Conservation (phyloP, 805 yeast species). For the Yarrowia sp. region DNA sequence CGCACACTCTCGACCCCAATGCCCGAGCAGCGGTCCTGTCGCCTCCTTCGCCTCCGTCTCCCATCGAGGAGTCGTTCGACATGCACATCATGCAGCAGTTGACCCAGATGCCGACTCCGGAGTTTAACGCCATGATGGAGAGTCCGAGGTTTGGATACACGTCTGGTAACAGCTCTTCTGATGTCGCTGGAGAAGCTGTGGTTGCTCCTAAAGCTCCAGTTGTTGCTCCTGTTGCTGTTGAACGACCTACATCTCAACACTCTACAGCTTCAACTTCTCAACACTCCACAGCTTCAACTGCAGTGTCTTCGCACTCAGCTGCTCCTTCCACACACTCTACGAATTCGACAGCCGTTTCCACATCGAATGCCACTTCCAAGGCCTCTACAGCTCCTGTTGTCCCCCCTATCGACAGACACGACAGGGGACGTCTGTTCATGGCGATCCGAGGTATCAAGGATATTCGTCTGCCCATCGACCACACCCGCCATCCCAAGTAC, state of each 20-base stretch:
- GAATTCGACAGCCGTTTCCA: not conserved
- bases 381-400: not conserved
- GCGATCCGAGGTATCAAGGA: constrained; percentile 45
- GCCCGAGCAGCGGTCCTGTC: constrained; percentile 12
- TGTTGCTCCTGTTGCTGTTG: not conserved
- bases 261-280: not conserved
- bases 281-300: not conserved
- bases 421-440: constrained; percentile 45
- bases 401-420: constrained; percentile 36
- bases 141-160: not conserved
- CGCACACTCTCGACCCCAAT: constrained; percentile 24
- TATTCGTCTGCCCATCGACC: constrained; percentile 56
- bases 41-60: constrained; percentile 21
- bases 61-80: constrained; percentile 25
- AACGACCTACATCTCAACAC: not conserved
- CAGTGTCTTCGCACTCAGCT: not conserved
- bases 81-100: constrained; percentile 37
- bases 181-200: not conserved
- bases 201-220: not conserved
- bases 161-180: too few relatives aligned
- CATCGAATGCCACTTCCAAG: not conserved
- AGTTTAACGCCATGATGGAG: constrained; percentile 35
- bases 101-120: constrained; percentile 39
- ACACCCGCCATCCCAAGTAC: constrained; percentile 56
- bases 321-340: not conserved